Base-by-base conservation (phyloP, 2,329 filamentous ascomycete species). In the Cordyceps fumosorosea region DNA sequence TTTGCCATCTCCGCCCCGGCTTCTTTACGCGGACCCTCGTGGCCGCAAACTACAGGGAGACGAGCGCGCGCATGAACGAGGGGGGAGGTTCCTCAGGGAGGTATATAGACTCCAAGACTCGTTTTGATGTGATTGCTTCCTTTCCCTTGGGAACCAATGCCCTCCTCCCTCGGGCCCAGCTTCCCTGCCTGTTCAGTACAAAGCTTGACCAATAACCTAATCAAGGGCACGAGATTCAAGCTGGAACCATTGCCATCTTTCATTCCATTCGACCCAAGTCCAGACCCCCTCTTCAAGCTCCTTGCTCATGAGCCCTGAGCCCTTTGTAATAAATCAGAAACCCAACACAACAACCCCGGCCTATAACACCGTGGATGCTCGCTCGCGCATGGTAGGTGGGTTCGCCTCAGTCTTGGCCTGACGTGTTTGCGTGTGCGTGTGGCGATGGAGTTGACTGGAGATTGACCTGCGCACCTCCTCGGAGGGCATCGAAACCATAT, bases 1-100 rank as follows among this genome's bases (percentile, higher is more conserved):
- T 20, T 22, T 48, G 24, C 56, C 56, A 42, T 59, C 45, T 42
- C 40, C 54, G 53, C 53, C 53, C 53, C 53, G 40, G 53, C 53
- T 56, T 56, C 40, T 20, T 48, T 40, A 57, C 54, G 54, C 54
- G 42, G 42, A 18, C 16, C 16, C 14, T 44, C 2, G 40, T 16
- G 42, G 54, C 44, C 18, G n/a, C 44, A 20, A 18, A 11, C 20
- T 12, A 53, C 44, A 60, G 56, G 48, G 48, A 60, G 48, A 20
- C 42, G 34, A 37, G 34, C 34, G 34, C 34, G 10, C 12, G 34
- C 34, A 37, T 57, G 29, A 52, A 42, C 47, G 22, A 60, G 32
- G 48, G 56, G 48, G n/a, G 12, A n/a, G 11, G 29, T 12, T n/a
- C n/a, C 10, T n/a, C 22, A 60, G 56, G 56, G 56, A 60, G 56